phyloP scores from a whole-genome alignment of 345 rosid species.

The Alliaria petiolata region DNA sequence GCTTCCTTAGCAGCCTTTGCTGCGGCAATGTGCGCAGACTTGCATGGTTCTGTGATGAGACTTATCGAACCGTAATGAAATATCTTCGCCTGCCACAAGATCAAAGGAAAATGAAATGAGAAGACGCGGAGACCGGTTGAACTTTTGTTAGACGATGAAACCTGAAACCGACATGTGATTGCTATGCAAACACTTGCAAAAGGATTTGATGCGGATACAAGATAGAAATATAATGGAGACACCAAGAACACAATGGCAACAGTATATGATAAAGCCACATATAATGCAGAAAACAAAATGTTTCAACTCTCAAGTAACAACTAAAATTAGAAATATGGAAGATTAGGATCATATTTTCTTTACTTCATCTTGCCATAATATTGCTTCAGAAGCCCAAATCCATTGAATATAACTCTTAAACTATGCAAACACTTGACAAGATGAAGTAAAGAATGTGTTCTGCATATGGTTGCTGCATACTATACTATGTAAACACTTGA shows the following conservation, averaged over 20 bases:
- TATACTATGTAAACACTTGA: neutral
- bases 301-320: neutral
- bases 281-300: neutral
- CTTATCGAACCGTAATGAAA: constrained; percentile 96
- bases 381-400: neutral
- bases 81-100: constrained; percentile 71
- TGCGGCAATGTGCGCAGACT: constrained; percentile 91
- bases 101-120: neutral
- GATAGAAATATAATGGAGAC: neutral
- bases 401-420: neutral
- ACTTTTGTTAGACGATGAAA: neutral
- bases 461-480: neutral
- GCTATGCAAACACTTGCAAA: neutral
- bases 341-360: no score
- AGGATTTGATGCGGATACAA: neutral
- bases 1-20: constrained; percentile 91
- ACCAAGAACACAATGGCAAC: neutral
- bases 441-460: no score
- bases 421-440: no score
- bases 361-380: neutral
- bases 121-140: neutral
- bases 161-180: neutral
- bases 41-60: constrained; percentile 96
- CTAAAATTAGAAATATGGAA: no score
- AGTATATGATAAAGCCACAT: neutral